Conservation (phyloP, 441 rosid genomes). For the Manihot esculenta region DNA sequence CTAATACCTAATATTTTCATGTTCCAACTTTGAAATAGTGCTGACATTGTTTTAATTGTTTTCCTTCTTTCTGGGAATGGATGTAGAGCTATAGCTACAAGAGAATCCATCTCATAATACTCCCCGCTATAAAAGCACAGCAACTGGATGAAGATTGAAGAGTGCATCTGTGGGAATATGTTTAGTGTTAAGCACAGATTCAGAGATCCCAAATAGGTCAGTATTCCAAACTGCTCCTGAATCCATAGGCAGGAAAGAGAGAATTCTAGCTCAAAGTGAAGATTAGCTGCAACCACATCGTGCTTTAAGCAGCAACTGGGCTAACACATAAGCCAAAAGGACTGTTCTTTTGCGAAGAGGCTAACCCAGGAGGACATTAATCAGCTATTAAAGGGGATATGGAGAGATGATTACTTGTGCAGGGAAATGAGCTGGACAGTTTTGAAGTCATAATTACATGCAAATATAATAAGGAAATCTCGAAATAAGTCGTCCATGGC, state of each 20-base stretch:
- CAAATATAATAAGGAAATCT: too few species aligned
- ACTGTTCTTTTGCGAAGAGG: background rate
- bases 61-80: too few species aligned
- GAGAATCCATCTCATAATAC: constrained; percentile 43
- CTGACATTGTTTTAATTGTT: too few species aligned
- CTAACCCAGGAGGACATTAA: background rate
- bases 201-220: background rate
- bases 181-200: background rate
- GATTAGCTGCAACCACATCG: background rate
- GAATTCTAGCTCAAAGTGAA: too few species aligned
- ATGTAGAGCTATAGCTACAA: constrained; percentile 68
- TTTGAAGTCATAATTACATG: too few species aligned
- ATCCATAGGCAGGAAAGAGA: background rate
- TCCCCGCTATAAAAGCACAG: background rate
- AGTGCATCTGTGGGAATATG: background rate
- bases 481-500: too few species aligned
- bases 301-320: background rate
- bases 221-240: background rate
- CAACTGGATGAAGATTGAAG: background rate
- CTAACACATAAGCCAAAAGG: background rate
- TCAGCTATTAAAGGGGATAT: background rate
- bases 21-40: too few species aligned
- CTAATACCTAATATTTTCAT: background rate
- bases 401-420: background rate
- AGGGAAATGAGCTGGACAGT: background rate